phyloP scores from a whole-genome alignment of 306 rosid species.

The Arachis stenosperma region DNA sequence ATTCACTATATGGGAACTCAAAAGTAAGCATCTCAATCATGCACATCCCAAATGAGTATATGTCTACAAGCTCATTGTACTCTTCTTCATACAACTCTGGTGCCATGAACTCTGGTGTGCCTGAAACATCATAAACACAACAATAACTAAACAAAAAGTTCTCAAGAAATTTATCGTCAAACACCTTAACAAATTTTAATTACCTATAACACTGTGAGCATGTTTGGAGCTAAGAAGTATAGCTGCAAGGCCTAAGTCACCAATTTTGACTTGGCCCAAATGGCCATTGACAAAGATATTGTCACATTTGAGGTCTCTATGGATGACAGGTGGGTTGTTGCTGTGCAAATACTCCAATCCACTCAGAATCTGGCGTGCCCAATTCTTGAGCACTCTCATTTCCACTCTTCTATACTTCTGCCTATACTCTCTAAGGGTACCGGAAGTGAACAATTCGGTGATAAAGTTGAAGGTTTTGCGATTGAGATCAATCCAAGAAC shows the following conservation, averaged over 20 bases:
- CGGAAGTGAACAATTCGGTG: constrained; percentile 93
- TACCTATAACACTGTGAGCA: constrained; percentile 92
- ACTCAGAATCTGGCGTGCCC: constrained; percentile 74
- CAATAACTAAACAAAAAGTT: too few relatives aligned
- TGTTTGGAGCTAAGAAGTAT: constrained; percentile 68
- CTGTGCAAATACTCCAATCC: constrained; percentile 77
- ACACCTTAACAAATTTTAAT: background rate
- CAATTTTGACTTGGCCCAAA: constrained; percentile 82
- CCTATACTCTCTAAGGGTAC: constrained; percentile 91
- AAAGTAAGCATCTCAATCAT: constrained; percentile 85
- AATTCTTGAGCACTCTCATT: constrained; percentile 69
- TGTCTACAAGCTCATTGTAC: constrained; percentile 77
- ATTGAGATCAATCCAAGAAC: constrained; percentile 73
- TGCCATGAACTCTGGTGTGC: constrained; percentile 97
- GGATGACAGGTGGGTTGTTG: constrained; percentile 81
- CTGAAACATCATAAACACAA: constrained; percentile 40
- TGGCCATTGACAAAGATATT: constrained; percentile 91
- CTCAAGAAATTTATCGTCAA: too few relatives aligned
- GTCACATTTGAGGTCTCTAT: constrained; percentile 91
- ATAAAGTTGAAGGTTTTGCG: constrained; percentile 82
- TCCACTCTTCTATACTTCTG: constrained; percentile 59
- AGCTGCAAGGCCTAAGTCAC: constrained; percentile 90
- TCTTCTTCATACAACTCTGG: constrained; percentile 95
- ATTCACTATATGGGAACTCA: constrained; percentile 83
- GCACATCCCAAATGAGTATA: constrained; percentile 94